Percentiles rank a stretch among this genome's conserved stretches.
Conservation (phyloP, 2,329 filamentous ascomycete species). For the Botrytis porri region DNA sequence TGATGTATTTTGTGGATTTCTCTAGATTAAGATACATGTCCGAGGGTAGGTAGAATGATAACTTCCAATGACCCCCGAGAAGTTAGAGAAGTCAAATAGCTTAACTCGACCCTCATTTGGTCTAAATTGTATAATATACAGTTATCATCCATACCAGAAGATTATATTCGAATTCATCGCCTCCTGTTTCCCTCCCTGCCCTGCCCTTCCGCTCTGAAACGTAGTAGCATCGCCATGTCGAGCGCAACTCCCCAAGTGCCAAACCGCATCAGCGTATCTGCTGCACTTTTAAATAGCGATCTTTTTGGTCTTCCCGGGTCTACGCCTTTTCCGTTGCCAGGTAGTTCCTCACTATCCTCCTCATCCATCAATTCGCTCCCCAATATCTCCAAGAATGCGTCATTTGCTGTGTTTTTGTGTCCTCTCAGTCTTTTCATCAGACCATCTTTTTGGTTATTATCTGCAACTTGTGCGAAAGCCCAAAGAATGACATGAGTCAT, state of each 20-base stretch:
- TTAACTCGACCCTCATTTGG: background rate
- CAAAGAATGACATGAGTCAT: slow-evolving; percentile 30
- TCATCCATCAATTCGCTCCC: background rate
- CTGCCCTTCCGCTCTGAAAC: slow-evolving; percentile 27
- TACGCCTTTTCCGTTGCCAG: background rate
- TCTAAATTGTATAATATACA: background rate
- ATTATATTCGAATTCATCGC: background rate
- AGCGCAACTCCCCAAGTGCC: slow-evolving; percentile 31
- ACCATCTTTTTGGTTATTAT: slow-evolving; percentile 13
- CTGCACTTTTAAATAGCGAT: slow-evolving; percentile 29
- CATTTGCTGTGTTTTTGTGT: background rate
- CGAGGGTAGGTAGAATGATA: background rate
- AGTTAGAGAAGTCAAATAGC: background rate
- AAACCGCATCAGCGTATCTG: slow-evolving; percentile 29
- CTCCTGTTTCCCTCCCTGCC: background rate
- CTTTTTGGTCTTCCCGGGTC: slow-evolving; percentile 3
- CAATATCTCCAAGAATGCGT: background rate
- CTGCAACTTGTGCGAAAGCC: slow-evolving; percentile 25
- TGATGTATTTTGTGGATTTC: background rate
- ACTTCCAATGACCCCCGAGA: background rate
- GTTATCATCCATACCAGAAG: background rate
- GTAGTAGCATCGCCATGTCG: slow-evolving; percentile 29
- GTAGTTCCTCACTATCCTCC: background rate
- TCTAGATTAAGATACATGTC: background rate
- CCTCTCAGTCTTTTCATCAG: background rate